Conservation (phyloP, 2,329 filamentous ascomycete species). For the Lachnellula occidentalis region DNA sequence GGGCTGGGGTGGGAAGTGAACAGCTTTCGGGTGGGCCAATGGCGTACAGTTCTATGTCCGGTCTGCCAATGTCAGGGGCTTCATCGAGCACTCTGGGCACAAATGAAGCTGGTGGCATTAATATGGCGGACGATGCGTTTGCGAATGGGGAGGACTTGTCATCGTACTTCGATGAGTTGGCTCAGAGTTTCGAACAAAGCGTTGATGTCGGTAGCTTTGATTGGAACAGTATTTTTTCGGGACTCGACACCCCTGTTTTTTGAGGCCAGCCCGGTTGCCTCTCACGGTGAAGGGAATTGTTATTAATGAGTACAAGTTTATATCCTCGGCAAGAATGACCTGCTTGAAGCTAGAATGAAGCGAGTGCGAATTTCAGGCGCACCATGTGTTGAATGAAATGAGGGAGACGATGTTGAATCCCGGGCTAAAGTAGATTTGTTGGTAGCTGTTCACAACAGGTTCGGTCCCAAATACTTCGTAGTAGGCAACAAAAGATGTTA, state of each 20-base stretch:
- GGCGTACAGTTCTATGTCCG: not conserved
- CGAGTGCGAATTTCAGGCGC: too few relatives aligned
- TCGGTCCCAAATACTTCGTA: too few relatives aligned
- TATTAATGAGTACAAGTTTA: too few relatives aligned
- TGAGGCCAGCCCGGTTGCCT: too few relatives aligned
- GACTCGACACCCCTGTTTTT: not conserved
- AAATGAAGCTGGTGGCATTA: not conserved
- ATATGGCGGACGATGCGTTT: not conserved
- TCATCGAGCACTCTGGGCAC: not conserved
- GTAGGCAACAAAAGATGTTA: too few relatives aligned
- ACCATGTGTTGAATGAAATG: too few relatives aligned
- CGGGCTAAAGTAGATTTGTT: too few relatives aligned
- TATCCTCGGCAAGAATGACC: too few relatives aligned
- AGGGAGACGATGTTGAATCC: too few relatives aligned
- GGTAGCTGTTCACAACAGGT: too few relatives aligned
- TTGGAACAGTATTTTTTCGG: conserved; percentile 7
- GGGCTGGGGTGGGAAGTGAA: not conserved
- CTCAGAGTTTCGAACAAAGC: conserved; percentile 8
- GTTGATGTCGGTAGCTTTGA: conserved; percentile 7
- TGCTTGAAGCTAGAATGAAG: too few relatives aligned
- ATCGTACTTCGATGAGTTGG: conserved; percentile 6
- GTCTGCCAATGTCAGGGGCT: not conserved
- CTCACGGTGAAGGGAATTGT: too few relatives aligned
- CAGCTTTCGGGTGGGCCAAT: not conserved
- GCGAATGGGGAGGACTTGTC: not conserved